Base-by-base conservation (phyloP, 2,329 filamentous ascomycete genomes). In the Zopfia rhizophila region DNA sequence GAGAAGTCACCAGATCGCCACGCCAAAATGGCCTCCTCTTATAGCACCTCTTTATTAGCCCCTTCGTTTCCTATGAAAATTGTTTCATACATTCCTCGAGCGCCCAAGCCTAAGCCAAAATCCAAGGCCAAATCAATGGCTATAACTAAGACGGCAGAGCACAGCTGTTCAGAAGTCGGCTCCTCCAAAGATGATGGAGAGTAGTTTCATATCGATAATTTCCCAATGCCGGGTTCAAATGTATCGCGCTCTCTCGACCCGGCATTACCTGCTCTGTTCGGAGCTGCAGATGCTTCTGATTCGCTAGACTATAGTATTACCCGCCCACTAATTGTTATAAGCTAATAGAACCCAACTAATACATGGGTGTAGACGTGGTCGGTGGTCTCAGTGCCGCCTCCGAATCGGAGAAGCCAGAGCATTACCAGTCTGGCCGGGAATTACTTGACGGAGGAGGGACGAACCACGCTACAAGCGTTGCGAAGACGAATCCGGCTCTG, bases 321-420 rank as follows among this genome's bases (percentile, higher is more conserved):
- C 21, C 23, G 21, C 50, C 31, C 28, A 38, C 23, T 49, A 29
- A 36, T 47, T 13, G 17, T 45, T 52, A 49, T 35, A 45, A 48
- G 47, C 43, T 23, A 51, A 51, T 37, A 51, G 39, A 48, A 48
- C 12, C 29, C 16, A 45, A 42, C 48, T 45, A 45, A 45, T 17
- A 45, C 27, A 52, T 21, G 25, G 21, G 12, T 43, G 35, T 47
- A 40, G 48, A 45, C 21, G 25, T 28, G 3, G 14, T 38, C n/a
- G 16, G 23, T 39, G 18, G 35, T 19, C n/a, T 44, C 27, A 33
- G 37, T 44, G 21, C 17, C 25, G 25, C 35, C 33, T 39, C 35
- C 24, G 16, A 24, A 32, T 18, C 30, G 23, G 43, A 47, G 39
- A 45, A 38, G 33, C 44, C 24, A 52, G 39, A 52, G 40, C 27